Conservation (phyloP, 108 stramenopile genomes). For the Poteriospumella lacustris region DNA sequence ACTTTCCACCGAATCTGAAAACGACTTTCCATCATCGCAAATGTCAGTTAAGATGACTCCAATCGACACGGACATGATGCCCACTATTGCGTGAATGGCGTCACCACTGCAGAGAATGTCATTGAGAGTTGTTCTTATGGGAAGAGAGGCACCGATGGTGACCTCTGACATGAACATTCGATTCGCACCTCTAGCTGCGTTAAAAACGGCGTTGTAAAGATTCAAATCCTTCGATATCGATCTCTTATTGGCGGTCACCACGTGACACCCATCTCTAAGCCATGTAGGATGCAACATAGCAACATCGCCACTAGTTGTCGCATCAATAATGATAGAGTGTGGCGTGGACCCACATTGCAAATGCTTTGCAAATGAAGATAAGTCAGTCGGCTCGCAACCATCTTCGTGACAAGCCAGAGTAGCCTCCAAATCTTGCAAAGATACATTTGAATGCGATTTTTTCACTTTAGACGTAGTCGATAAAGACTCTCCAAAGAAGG, state of each 20-base stretch:
- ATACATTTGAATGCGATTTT: neutral
- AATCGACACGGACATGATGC: slow-evolving; percentile 28
- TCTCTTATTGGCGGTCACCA: slow-evolving; percentile 65
- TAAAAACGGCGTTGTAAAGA: slow-evolving; percentile 53
- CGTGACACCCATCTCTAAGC: slow-evolving; percentile 59
- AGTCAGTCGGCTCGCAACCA: slow-evolving; percentile 34
- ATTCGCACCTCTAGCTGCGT: slow-evolving; percentile 42
- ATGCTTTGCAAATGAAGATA: slow-evolving; percentile 53
- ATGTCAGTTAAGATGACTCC: slow-evolving; percentile 18
- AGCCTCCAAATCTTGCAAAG: neutral
- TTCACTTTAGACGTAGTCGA: slow-evolving; percentile 13
- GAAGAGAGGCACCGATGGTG: slow-evolving; percentile 71
- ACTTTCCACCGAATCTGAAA: slow-evolving; percentile 58
- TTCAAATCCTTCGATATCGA: slow-evolving; percentile 58
- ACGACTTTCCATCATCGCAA: slow-evolving; percentile 28
- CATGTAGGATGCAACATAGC: slow-evolving; percentile 62
- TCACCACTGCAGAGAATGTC: slow-evolving; percentile 62
- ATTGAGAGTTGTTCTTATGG: slow-evolving; percentile 65
- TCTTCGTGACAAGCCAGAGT: slow-evolving; percentile 35
- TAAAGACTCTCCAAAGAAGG: too few species aligned
- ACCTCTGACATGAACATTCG: slow-evolving; percentile 62
- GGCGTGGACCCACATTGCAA: slow-evolving; percentile 66
- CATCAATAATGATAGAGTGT: slow-evolving; percentile 72
- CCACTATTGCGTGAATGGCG: neutral
- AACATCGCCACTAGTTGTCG: slow-evolving; percentile 57